Conservation (phyloP, 164 flowering plant genomes). For the Vitis amurensis region DNA sequence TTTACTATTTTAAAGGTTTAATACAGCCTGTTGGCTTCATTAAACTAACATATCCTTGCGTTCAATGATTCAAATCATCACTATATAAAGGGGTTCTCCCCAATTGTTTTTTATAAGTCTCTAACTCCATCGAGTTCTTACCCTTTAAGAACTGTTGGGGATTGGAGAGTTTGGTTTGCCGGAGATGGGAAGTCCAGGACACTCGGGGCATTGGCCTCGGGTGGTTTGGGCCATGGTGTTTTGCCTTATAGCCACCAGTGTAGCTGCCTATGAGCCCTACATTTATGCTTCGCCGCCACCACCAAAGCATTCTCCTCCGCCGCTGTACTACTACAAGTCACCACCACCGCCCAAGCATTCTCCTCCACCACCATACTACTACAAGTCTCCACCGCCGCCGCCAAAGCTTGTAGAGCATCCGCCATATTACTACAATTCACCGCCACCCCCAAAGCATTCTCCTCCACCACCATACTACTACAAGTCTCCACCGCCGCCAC, state of each 20-base stretch:
- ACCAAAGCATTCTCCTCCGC: background rate
- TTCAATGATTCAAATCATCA: too few relatives aligned
- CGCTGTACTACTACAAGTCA: background rate
- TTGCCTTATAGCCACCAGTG: constrained; percentile 10
- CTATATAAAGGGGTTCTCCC: background rate
- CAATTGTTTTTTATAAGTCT: background rate
- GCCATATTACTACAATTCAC: background rate
- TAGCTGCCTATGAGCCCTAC: constrained; percentile 3
- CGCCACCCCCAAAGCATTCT: background rate
- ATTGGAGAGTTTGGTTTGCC: background rate
- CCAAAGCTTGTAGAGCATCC: background rate
- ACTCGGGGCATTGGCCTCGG: constrained; percentile 10
- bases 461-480: constrained; percentile 6
- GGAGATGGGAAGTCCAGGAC: constrained; percentile 4
- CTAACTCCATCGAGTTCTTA: too few relatives aligned
- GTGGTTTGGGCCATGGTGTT: constrained; percentile 6
- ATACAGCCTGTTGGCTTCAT: too few relatives aligned
- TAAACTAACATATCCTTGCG: too few relatives aligned
- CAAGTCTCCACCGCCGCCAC: background rate
- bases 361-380: background rate
- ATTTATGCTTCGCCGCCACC: background rate
- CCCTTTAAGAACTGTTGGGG: too few relatives aligned
- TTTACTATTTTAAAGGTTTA: too few relatives aligned
- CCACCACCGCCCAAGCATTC: background rate
- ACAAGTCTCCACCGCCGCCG: background rate